Evolutionary conservation across 1,284 basidiomycete species (phyloP).

Genomic region (Tilletia caries): DNA sequence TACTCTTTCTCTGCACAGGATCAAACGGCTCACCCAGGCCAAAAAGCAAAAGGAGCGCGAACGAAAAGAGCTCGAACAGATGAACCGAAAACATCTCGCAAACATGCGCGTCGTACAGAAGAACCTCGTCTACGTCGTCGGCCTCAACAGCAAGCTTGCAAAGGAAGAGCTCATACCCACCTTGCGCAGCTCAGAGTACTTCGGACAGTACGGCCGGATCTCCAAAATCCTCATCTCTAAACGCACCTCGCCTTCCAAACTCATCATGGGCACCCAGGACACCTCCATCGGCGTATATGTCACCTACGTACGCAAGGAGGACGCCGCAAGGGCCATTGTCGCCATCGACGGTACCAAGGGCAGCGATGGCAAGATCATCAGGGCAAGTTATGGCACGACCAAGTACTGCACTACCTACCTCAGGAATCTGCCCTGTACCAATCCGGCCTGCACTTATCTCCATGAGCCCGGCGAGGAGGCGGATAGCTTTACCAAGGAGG

Average conservation of each 20-base stretch:
- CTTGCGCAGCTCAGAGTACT: constrained; percentile 90
- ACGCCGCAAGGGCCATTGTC: constrained; percentile 86
- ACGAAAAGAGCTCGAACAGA: constrained; percentile 86
- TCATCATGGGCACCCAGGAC: constrained; percentile 58
- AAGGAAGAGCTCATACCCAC: constrained; percentile 97
- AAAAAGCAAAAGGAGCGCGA: constrained; percentile 94
- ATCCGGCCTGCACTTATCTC: constrained; percentile 84
- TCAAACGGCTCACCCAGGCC: constrained; percentile 89
- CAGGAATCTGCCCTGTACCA: constrained; percentile 78
- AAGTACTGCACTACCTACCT: constrained; percentile 97
- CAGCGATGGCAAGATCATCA: constrained; percentile 60
- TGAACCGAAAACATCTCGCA: constrained; percentile 80
- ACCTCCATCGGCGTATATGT: constrained; percentile 91
- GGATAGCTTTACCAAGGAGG: constrained; percentile 67
- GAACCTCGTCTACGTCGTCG: constrained; percentile 92
- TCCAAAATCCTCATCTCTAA: constrained; percentile 91
- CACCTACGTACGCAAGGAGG: constrained; percentile 89
- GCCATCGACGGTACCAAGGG: constrained; percentile 79
- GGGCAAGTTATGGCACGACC: constrained; percentile 92
- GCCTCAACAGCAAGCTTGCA: constrained; percentile 82
- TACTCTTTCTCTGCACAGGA: constrained; percentile 59
- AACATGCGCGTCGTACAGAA: constrained; percentile 95
- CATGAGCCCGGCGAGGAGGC: constrained; percentile 99
- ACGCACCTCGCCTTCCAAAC: constrained; percentile 69
- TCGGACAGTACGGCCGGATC: constrained; percentile 98